phyloP scores from a whole-genome alignment of 2,329 filamentous ascomycete species.

The Calonectria pseudoturangicola region DNA sequence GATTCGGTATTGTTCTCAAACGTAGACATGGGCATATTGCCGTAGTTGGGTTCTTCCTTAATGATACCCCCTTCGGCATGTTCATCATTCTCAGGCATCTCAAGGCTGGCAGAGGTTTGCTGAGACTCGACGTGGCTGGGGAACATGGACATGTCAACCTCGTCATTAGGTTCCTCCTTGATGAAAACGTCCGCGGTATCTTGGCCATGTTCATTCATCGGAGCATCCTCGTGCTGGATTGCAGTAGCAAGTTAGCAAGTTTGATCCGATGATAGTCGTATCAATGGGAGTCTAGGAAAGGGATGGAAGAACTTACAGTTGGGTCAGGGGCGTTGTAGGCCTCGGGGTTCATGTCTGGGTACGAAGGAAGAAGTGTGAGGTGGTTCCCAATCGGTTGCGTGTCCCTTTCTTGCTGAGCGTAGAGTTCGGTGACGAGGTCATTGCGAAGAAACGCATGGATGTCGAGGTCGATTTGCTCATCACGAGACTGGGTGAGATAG shows the following conservation, averaged over 20 bases:
- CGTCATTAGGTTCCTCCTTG: not conserved
- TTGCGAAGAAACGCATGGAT: too few relatives aligned
- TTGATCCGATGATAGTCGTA: too few relatives aligned
- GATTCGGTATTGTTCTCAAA: not conserved
- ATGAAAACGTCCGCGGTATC: not conserved
- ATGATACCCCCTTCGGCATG: not conserved
- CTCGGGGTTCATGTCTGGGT: not conserved
- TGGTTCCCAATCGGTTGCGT: not conserved
- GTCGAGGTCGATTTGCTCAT: not conserved
- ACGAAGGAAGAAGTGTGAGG: not conserved
- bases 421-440: too few relatives aligned
- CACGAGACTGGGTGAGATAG: not conserved
- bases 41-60: not conserved
- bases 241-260: not conserved
- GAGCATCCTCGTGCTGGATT: not conserved
- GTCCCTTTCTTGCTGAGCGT: not conserved
- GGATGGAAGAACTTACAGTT: not conserved
- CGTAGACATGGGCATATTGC: not conserved
- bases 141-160: not conserved
- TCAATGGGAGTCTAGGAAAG: not conserved
- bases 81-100: not conserved
- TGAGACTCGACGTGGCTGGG: not conserved
- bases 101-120: not conserved
- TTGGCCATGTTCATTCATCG: not conserved
- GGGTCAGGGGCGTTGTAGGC: not conserved